Evolutionary conservation across 192 early-diverging fungal species (phyloP).

Genomic region (Umbelopsis isabellina): DNA sequence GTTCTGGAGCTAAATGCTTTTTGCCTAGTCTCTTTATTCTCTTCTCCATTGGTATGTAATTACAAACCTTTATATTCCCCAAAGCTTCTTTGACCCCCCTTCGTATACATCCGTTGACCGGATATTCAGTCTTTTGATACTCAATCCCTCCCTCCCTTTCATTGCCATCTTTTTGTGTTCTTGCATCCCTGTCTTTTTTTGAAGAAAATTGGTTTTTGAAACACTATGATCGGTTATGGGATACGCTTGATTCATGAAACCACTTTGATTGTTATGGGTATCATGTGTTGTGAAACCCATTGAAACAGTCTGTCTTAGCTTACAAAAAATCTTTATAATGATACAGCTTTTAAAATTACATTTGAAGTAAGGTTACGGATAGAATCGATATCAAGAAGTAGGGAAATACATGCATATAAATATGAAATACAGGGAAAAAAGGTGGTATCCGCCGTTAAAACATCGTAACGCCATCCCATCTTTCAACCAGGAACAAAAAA

Average conservation of each 20-base stretch:
- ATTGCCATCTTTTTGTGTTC: too few species aligned
- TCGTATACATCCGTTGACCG: slow-evolving; percentile 12
- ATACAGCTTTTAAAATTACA: slow-evolving; percentile 12
- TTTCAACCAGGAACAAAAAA: too few species aligned
- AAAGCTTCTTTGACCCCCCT: background rate
- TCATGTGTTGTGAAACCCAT: background rate
- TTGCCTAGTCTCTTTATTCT: background rate
- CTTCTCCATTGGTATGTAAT: background rate
- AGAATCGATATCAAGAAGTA: background rate
- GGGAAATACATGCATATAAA: background rate
- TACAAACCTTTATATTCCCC: background rate
- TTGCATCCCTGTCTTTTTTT: too few species aligned
- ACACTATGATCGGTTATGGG: too few species aligned
- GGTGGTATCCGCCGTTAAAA: too few species aligned
- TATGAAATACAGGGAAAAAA: background rate
- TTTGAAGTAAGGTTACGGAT: background rate
- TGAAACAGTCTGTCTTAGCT: background rate
- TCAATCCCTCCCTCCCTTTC: background rate
- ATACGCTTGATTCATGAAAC: too few species aligned
- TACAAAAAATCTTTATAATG: background rate
- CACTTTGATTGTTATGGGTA: too few species aligned
- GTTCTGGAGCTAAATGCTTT: slow-evolving; percentile 4
- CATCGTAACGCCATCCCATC: too few species aligned
- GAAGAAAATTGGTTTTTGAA: too few species aligned
- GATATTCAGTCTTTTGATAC: background rate